Base-by-base conservation (phyloP, 768 basidiomycete species). In the Boletus eberwhitei region DNA sequence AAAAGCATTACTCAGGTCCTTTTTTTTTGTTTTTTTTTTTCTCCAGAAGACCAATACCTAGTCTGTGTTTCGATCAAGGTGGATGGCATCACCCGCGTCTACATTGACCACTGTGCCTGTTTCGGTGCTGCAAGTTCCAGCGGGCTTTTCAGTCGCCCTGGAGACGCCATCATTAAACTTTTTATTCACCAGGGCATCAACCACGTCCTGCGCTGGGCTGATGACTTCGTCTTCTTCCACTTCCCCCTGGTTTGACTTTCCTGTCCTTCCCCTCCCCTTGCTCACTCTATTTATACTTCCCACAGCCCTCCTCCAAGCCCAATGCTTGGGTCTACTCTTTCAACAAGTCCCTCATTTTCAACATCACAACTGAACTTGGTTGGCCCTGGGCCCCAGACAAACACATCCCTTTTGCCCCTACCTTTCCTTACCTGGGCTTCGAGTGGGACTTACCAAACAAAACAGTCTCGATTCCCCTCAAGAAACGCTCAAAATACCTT, bases 1-100 rank as follows among this genome's bases (percentile, higher is more conserved):
- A 66, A 7, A 63, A 69, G 2, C 66, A 67, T 14, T 77, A 75
- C 53, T 67, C 76, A 8, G 14, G 32, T 3, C 32, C n/a, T n/a
- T n/a, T n/a, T n/a, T n/a, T n/a, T n/a, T n/a, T n/a, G n/a, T n/a
- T n/a, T n/a, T n/a, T n/a, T n/a, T n/a, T n/a, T n/a, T n/a, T n/a
- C n/a, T n/a, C n/a, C n/a, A 2, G 14, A 42, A 9, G 41, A 42
- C 16, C 41, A 26, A 4, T 8, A 42, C 6, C 24, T 42, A 1
- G 41, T 26, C 8, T 42, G 22, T 5, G 41, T 42, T 1, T 17
- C 8, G 14, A 2, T 42, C 2, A 19, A 39, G 3, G 19, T 39
- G 0, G 5, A 39, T 3, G 4, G 19, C 0, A 4, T 19, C 7
- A n/a, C 38, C 11, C 11, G 4, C 2, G 11, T 39, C 1, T 39